Base-by-base conservation (phyloP, 208 protist species). In the Crithidia expoeki region DNA sequence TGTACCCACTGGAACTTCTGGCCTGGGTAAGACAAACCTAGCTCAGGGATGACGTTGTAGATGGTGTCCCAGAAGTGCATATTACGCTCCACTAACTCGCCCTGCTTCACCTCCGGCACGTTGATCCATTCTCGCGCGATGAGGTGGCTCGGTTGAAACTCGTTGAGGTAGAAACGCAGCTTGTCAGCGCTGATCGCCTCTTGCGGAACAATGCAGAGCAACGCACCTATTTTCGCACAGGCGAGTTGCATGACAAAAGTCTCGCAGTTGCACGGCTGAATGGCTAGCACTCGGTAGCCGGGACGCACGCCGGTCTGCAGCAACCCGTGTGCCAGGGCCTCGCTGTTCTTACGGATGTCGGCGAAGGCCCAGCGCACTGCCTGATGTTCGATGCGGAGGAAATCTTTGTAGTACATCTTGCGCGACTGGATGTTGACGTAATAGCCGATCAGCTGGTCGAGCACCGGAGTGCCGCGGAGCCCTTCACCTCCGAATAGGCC, bases 401-500 rank as follows among this genome's bases (percentile, higher is more conserved):
- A 93, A 68, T 94, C 91, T 70, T 95, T 97, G 89, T 97, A 95
- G 79, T 95, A 95, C 93, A 97, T 94, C 77, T 95, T 95, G 32
- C 93, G 82, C n/a, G 93, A 94, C 74, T 97, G 93, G 64, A 95
- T 94, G 75, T 95, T 97, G 25, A 96, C 87, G 76, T 97, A 97
- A 77, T 97, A 97, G 36, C 93, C 93, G 40, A 96, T 85, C 51
- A 95, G 89, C 76, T 97, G 90, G 70, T 96, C 91, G 19, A 97
- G 80, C 49, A 96, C 88, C 4, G 89, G 89, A 10, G 80, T 72
- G 14, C 57, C 74, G n/a, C 60, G 14, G 60, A 65, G 27, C 88
- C 88, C 70, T 93, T 93, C 60, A 89, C 64, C 73, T 94, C 88
- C 63, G 91, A 94, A 72, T 94, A 96, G 14, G 83, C 84, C 36